These are phyloP conservation scores for Telopea speciosissima DNA, from an alignment of 177 flowering plant species.

Conservation along the genomic window DNA sequence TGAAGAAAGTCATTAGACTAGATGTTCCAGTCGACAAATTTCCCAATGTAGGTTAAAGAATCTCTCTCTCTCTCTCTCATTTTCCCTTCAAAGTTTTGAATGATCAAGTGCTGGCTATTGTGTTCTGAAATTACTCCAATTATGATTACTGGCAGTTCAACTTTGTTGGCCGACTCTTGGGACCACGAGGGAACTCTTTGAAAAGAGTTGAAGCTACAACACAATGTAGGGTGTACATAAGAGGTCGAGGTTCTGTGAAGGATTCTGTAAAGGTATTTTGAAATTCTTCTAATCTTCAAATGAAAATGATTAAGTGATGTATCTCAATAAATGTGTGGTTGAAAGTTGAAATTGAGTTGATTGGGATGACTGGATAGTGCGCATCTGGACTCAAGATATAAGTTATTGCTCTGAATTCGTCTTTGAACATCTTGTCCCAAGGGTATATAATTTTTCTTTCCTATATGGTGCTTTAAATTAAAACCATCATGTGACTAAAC, in stretches of 20 bases:
- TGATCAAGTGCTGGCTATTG: neutral
- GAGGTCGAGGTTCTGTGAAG: constrained; percentile 83
- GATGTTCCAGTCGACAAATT: constrained; percentile 80
- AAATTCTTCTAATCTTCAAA: neutral
- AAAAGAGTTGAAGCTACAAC: constrained; percentile 80
- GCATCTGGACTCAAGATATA: no score
- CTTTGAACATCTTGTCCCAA: neutral
- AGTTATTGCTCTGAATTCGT: no score
- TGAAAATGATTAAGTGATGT: neutral
- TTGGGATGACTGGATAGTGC: no score
- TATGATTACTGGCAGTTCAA: constrained; percentile 43
- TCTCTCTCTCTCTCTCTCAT: neutral
- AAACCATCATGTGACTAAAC: no score
- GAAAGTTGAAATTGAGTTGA: neutral
- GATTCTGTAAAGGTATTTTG: constrained; percentile 63
- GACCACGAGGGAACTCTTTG: constrained; percentile 82
- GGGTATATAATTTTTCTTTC: no score
- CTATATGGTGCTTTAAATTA: no score
- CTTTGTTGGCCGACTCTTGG: constrained; percentile 82
- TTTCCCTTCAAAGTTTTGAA: neutral
- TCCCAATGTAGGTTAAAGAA: constrained; percentile 51
- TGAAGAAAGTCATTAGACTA: constrained; percentile 69
- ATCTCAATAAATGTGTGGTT: neutral
- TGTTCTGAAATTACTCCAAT: neutral
- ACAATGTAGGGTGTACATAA: constrained; percentile 70